Base-by-base conservation (phyloP, 495 filamentous ascomycete species). In the Hapsidospora chrysogenum region DNA sequence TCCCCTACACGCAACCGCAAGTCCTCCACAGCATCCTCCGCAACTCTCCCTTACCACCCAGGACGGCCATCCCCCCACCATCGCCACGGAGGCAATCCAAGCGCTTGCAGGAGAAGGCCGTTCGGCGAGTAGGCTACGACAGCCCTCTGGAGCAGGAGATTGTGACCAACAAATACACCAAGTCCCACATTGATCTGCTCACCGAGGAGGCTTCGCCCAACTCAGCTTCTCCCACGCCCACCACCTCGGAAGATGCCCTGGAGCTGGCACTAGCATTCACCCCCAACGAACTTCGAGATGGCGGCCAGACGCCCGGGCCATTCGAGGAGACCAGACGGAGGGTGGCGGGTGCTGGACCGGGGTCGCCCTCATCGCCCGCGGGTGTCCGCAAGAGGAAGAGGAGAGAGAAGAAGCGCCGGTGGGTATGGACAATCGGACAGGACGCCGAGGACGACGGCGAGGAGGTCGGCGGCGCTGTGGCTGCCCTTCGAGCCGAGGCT, bases 11-110 rank as follows among this genome's bases (percentile, higher is more conserved):
- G 27, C 68, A 72, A 9, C 71, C 77, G 2, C 63, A 73, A 13
- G 67, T 67, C 5, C 63, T 82, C 5, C 72, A 69, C 41, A 80
- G 76, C 52, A 85, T 85, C 51, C 61, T 85, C 20, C 75, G 78
- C 48, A 85, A 85, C 59, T 82, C 78, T 7, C 78, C 78, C 2
- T 49, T 76, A 9, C 68, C 66, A 41, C 71, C 55, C 22, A 48
- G 53, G 9, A 61, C 38, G 37, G 51, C 58, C 4, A 44, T 38
- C 26, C 61, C 64, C 20, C 65, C 66, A 9, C 48, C 48, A 9
- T 65, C 68, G 0, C 60, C 61, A 9, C 53, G 50, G 31, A 53
- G 65, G 22, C 55, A 60, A 22, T 68, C 68, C 10, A 39, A 53
- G 15, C 57, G 66, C 19, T 45, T 68, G 9, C 63, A 66, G 31